phyloP scores from a whole-genome alignment of 257 asterid species.

The Solanum bukasovii region DNA sequence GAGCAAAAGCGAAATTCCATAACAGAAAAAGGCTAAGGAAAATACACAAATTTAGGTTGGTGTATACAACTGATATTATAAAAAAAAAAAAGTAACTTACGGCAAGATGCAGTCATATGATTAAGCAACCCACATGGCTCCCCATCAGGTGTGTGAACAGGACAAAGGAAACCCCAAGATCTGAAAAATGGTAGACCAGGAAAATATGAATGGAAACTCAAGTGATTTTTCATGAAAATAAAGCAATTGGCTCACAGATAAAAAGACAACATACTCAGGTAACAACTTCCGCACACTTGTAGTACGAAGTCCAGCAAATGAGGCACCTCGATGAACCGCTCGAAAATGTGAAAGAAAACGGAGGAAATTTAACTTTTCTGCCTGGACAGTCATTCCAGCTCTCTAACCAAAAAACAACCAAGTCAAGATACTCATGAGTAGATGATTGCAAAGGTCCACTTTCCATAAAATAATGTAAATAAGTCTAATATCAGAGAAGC shows the following conservation, averaged over 20 bases:
- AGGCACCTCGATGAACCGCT: constrained; percentile 94
- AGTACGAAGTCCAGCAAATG: constrained; percentile 97
- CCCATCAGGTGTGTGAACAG: constrained; percentile 99
- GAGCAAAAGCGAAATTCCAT: neutral
- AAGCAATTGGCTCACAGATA: neutral
- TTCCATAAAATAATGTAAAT: neutral
- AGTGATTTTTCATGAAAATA: neutral
- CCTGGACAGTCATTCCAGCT: constrained; percentile 91
- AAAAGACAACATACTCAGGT: constrained; percentile 71
- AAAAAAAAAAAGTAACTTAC: constrained; percentile 36
- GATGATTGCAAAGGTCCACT: neutral
- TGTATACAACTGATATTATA: neutral
- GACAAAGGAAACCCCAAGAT: constrained; percentile 97
- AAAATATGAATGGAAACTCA: neutral
- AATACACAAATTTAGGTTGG: neutral
- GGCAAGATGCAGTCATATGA: constrained; percentile 86
- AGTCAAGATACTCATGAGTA: constrained; percentile 2
- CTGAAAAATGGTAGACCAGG: constrained; percentile 23
- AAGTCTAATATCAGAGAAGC: neutral
- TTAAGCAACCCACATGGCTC: constrained; percentile 97
- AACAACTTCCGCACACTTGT: constrained; percentile 95
- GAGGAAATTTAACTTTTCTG: constrained; percentile 84
- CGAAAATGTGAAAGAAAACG: constrained; percentile 93
- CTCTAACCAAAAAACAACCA: constrained; percentile 33
- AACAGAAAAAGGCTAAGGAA: neutral